Base-by-base conservation (phyloP, 495 filamentous ascomycete genomes). In the Bryoglossum gracile region DNA sequence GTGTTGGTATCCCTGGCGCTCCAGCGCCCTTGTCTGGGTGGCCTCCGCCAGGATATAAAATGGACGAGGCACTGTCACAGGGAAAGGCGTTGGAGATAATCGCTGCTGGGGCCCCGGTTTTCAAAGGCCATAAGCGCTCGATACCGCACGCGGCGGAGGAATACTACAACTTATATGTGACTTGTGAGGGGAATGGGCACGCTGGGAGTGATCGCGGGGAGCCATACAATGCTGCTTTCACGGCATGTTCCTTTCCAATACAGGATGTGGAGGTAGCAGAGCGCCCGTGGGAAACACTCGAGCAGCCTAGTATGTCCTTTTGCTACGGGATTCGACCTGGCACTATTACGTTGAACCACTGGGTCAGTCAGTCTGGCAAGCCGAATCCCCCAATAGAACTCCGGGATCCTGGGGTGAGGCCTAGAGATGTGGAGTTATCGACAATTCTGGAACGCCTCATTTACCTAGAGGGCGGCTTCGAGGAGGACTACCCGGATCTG, bases 231-330 rank as follows among this genome's bases (percentile, higher is more conserved):
- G 39, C 48, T 13, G 48, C 60, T 14, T 68, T 62, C 35, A 23
- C 24, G n/a, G 50, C 45, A 8, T 16, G 22, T 10, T 51, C 54
- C 14, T 40, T 52, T 8, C 38, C 43, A 17, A 51, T 54, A 8
- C 44, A 47, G 33, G 68, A 65, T 11, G 36, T 58, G 8, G 62
- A 57, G 11, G 57, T 58, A 50, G 62, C 65, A 8, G 65, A 50
- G 0, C 65, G 74, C 51, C 77, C 79, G 2, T 84, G 80, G 81
- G 74, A 81, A 46, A 76, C 79, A 3, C 60, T 84, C 11, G 81
- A 84, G 60, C 79, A 84, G 53, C 80, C 80, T 5, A 82, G 78
- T 54, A 73, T 76, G 57, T 66, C 75, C 3, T 80, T 77, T 51
- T 78, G 71, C 62, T 76, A 71, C 60, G 81, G 81, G 19, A 59